Evolutionary conservation across 202 grass and related monocot genomes (phyloP).

Genomic region (Miscanthus sacchariflorus): DNA sequence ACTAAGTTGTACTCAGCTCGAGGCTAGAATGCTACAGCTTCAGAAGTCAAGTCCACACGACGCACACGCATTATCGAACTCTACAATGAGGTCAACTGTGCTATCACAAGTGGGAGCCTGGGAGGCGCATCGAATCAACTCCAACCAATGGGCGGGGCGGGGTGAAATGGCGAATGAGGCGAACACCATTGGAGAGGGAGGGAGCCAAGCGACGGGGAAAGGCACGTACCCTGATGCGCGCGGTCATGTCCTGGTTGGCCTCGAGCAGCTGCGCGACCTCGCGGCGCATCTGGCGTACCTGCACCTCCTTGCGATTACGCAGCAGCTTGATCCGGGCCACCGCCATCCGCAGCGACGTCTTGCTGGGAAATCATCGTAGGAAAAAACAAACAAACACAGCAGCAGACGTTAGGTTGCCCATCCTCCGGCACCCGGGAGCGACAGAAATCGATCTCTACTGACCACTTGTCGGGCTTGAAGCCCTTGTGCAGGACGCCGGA

Average conservation of each 20-base stretch:
- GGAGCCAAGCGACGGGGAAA: neutral
- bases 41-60: neutral
- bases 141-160: neutral
- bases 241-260: slow-evolving; percentile 80
- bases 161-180: neutral
- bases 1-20: neutral
- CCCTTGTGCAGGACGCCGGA: slow-evolving; percentile 88
- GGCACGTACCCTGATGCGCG: slow-evolving; percentile 74
- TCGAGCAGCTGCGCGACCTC: slow-evolving; percentile 91
- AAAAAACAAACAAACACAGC: neutral
- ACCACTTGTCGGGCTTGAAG: slow-evolving; percentile 98
- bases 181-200: neutral
- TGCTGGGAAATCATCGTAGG: slow-evolving; percentile 52
- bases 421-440: neutral
- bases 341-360: slow-evolving; percentile 87
- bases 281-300: slow-evolving; percentile 72
- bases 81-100: neutral
- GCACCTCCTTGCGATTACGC: slow-evolving; percentile 80
- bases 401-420: neutral
- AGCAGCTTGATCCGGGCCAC: slow-evolving; percentile 90
- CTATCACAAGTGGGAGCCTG: neutral
- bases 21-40: neutral
- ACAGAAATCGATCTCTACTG: slow-evolving; percentile 17
- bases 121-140: neutral
- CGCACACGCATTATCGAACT: neutral